Evolutionary conservation across 495 filamentous ascomycete genomes (phyloP).

Genomic region (Neurospora pannonica): DNA sequence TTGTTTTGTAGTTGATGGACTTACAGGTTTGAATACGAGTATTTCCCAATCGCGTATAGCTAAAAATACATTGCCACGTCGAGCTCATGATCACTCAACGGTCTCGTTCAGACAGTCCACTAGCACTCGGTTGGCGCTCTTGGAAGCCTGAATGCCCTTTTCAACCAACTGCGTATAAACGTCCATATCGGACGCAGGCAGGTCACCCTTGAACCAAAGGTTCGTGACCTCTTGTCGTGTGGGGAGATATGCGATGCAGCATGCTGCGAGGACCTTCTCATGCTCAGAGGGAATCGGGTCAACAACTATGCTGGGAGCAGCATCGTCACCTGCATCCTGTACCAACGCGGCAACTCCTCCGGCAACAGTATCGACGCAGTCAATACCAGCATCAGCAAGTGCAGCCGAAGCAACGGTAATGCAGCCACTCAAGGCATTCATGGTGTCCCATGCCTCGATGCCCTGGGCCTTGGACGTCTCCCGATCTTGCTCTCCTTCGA

Average conservation of each 20-base stretch:
- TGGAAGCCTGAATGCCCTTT: conserved; percentile 34
- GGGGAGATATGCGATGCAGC: conserved; percentile 85
- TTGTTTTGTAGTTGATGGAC: background rate
- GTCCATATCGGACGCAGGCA: conserved; percentile 29
- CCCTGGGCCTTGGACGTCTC: conserved; percentile 37
- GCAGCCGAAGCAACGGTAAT: conserved; percentile 94
- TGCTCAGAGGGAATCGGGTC: conserved; percentile 82
- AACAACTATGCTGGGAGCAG: conserved; percentile 50
- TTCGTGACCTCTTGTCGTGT: conserved; percentile 85
- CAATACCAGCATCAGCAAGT: conserved; percentile 88
- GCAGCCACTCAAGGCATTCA: conserved; percentile 85
- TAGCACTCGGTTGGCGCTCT: conserved; percentile 33
- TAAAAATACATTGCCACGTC: background rate
- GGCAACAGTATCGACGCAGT: conserved; percentile 83
- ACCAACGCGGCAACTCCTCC: conserved; percentile 85
- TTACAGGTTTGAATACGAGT: background rate
- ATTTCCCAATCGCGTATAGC: background rate
- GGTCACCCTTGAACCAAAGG: conserved; percentile 78
- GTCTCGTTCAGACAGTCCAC: conserved; percentile 29
- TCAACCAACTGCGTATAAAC: conserved; percentile 34
- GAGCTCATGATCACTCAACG: conserved; percentile 11
- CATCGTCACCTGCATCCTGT: conserved; percentile 22
- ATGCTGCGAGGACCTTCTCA: conserved; percentile 64
- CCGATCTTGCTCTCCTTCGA: conserved; percentile 70
- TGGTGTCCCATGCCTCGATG: conserved; percentile 58